phyloP scores from a whole-genome alignment of 768 basidiomycete species.

The Glaciozyma antarctica region DNA sequence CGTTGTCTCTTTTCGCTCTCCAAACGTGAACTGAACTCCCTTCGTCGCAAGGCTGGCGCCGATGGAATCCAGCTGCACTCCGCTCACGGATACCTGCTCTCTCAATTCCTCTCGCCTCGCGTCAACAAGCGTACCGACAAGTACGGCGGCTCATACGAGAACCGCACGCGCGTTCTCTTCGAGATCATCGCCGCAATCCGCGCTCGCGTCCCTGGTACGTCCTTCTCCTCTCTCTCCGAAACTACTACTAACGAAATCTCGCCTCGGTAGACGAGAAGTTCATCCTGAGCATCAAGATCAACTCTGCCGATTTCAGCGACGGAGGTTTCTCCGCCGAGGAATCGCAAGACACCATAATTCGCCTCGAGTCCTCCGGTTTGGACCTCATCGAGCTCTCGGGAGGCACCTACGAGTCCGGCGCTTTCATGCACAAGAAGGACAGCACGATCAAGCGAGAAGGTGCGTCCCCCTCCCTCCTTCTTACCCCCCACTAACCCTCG shows the following conservation, averaged over 20 bases:
- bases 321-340: conserved; percentile 40
- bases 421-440: background rate
- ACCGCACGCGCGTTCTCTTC: conserved; percentile 39
- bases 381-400: conserved; percentile 46
- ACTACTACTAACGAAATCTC: background rate
- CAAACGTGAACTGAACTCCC: background rate
- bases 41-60: conserved; percentile 22
- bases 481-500: background rate
- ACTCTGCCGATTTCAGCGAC: conserved; percentile 29
- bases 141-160: conserved; percentile 41
- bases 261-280: conserved; percentile 24
- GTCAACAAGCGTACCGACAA: conserved; percentile 42
- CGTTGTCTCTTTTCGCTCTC: conserved; percentile 27
- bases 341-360: conserved; percentile 35
- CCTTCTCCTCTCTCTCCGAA: background rate
- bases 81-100: conserved; percentile 35
- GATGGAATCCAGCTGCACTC: conserved; percentile 28
- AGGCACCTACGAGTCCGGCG: conserved; percentile 38
- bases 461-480: background rate
- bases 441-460: background rate
- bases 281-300: conserved; percentile 33
- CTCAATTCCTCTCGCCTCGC: conserved; percentile 38
- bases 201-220: background rate
- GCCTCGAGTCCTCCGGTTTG: conserved; percentile 40
- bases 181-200: conserved; percentile 38